Conservation (phyloP, 306 rosid genomes). For the Sesbania bispinosa region DNA sequence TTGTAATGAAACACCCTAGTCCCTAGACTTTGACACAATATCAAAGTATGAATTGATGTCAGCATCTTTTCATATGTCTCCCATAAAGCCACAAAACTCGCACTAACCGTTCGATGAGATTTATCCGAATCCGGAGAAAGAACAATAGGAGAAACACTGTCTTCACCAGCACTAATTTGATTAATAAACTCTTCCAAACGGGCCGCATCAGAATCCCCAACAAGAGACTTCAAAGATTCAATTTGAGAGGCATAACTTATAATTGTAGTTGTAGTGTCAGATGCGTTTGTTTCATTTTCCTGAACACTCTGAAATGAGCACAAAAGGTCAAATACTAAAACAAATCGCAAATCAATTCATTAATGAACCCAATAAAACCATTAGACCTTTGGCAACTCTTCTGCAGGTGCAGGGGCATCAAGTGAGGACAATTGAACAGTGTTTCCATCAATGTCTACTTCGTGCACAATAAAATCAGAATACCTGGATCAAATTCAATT, state of each 20-base stretch:
- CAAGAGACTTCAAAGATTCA: slow-evolving; percentile 69
- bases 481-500: slow-evolving; percentile 53
- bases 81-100: background rate
- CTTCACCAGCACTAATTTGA: slow-evolving; percentile 55
- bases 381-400: slow-evolving; percentile 27
- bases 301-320: slow-evolving; percentile 40
- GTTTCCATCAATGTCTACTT: slow-evolving; percentile 76
- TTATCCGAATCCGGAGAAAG: slow-evolving; percentile 77
- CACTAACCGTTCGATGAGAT: slow-evolving; percentile 80
- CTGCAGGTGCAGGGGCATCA: slow-evolving; percentile 53
- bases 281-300: slow-evolving; percentile 37
- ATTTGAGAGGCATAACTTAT: slow-evolving; percentile 62
- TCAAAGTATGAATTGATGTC: background rate
- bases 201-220: slow-evolving; percentile 57
- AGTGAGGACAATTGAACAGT: slow-evolving; percentile 68
- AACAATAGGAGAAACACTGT: slow-evolving; percentile 50
- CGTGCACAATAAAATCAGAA: slow-evolving; percentile 88
- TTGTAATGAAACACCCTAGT: background rate
- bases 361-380: background rate
- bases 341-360: background rate
- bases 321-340: background rate
- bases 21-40: background rate
- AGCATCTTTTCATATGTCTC: background rate
- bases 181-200: slow-evolving; percentile 55
- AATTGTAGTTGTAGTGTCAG: slow-evolving; percentile 17